A percentile compares a stretch with the other conserved stretches of the same genome.
Conservation (phyloP, 2,329 filamentous ascomycete genomes). For the Arthrobotrys pseudoclavata region DNA sequence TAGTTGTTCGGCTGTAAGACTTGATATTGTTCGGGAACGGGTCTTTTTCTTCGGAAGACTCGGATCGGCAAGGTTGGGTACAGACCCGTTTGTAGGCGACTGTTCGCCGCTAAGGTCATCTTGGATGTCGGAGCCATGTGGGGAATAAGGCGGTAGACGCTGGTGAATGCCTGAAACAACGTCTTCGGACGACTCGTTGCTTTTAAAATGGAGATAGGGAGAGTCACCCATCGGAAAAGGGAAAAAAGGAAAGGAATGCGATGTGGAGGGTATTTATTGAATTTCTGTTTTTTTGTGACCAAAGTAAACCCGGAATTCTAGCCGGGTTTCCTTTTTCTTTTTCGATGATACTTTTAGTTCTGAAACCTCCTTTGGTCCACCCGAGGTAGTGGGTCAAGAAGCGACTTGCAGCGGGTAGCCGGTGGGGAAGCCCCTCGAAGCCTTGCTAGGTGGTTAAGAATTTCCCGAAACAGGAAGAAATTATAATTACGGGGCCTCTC, state of each 20-base stretch:
- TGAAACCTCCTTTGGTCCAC: constrained; percentile 30
- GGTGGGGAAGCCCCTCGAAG: constrained; percentile 23
- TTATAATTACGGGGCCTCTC: constrained; percentile 1
- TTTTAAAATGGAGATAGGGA: constrained; percentile 57
- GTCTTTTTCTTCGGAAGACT: constrained; percentile 62
- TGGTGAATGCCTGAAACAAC: constrained; percentile 24
- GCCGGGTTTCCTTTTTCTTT: constrained; percentile 35
- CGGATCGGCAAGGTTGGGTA: constrained; percentile 61
- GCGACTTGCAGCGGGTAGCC: constrained; percentile 42
- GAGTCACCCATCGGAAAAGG: constrained; percentile 48
- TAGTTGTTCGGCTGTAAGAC: constrained; percentile 87
- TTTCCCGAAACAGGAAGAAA: constrained; percentile 41
- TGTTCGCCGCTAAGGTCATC: constrained; percentile 55
- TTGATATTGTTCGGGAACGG: constrained; percentile 80
- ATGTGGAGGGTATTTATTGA: constrained; percentile 10
- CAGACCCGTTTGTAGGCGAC: constrained; percentile 33
- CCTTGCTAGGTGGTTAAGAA: constrained; percentile 17
- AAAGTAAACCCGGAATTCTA: constrained; percentile 4
- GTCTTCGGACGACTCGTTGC: constrained; percentile 57
- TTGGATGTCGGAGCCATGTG: constrained; percentile 54
- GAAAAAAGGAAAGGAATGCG: constrained; percentile 10
- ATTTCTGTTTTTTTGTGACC: constrained; percentile 15
- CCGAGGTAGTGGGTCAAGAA: constrained; percentile 52
- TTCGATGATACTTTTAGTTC: constrained; percentile 30
- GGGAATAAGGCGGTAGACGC: constrained; percentile 40